Percentiles rank a stretch among this genome's conserved stretches.
Evolutionary conservation across 2,329 filamentous ascomycete genomes (phyloP).

Genomic region (Xylaria digitata): DNA sequence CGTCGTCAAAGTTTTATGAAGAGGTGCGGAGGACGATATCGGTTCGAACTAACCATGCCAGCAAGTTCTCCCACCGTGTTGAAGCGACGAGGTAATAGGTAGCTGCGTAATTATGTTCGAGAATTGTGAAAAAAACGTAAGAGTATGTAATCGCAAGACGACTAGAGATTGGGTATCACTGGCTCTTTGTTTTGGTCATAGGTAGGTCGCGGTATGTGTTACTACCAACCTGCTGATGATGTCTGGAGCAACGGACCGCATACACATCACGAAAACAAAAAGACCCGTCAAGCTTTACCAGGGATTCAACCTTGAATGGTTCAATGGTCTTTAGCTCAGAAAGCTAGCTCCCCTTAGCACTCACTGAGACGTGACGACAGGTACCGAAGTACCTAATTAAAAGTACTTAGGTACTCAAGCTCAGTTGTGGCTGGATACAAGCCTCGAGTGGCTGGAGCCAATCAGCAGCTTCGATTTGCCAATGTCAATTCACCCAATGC

Average conservation of each 20-base stretch:
- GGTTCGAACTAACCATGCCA: slow-evolving; percentile 13
- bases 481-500: slow-evolving; percentile 41
- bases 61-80: background rate
- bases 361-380: background rate
- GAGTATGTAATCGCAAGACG: background rate
- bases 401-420: background rate
- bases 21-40: slow-evolving; percentile 16
- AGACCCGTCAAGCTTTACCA: slow-evolving; percentile 19
- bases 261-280: slow-evolving; percentile 37
- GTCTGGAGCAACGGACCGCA: slow-evolving; percentile 13
- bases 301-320: too few relatives aligned
- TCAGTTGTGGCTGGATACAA: slow-evolving; percentile 23
- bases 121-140: background rate
- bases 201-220: slow-evolving; percentile 5
- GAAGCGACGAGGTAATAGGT: background rate
- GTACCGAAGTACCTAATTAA: background rate
- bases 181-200: slow-evolving; percentile 19
- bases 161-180: background rate
- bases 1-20: slow-evolving; percentile 15
- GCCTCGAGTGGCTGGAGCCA: slow-evolving; percentile 47
- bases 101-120: background rate
- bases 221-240: background rate
- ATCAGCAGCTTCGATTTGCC: slow-evolving; percentile 51
- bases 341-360: background rate
- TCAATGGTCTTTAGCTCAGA: background rate